A percentile compares a stretch with the other conserved stretches of the same genome.
Evolutionary conservation across 78 protist species (phyloP).

Genomic region (Chrysochromulina parva): DNA sequence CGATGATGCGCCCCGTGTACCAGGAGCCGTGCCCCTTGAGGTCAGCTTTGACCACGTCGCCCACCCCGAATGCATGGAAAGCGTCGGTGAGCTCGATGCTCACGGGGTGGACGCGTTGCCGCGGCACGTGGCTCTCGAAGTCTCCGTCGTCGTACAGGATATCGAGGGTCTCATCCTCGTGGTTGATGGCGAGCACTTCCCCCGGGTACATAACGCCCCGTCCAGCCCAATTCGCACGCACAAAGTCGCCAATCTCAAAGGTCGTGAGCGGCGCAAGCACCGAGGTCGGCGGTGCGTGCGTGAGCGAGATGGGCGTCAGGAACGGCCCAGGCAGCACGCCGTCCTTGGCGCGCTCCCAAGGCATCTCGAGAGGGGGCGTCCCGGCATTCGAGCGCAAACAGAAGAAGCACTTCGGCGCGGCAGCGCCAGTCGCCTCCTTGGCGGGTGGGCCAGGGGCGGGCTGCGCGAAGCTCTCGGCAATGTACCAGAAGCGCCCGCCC

Average conservation of each 20-base stretch:
- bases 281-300: neutral
- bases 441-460: too few species aligned
- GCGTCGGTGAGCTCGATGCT: constrained; percentile 14
- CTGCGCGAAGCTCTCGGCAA: too few species aligned
- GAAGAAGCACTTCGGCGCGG: too few species aligned
- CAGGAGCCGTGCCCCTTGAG: neutral
- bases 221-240: neutral
- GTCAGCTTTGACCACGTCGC: neutral
- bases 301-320: neutral
- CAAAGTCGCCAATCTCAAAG: neutral
- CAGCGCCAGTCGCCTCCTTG: too few species aligned
- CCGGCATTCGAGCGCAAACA: neutral
- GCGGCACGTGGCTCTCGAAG: neutral
- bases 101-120: neutral
- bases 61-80: neutral
- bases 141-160: neutral
- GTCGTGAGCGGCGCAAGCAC: neutral
- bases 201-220: neutral
- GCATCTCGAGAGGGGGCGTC: neutral
- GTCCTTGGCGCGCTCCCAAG: neutral
- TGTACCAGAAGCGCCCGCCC: too few species aligned
- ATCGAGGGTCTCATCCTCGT: neutral
- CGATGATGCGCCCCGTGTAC: neutral
- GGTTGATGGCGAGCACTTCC: neutral
- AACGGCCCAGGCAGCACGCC: neutral